Evolutionary conservation across 73 alveolate species (phyloP), one percentile per base, ranked within the genome.

Genomic region (Paramecium primaurelia): DNA sequence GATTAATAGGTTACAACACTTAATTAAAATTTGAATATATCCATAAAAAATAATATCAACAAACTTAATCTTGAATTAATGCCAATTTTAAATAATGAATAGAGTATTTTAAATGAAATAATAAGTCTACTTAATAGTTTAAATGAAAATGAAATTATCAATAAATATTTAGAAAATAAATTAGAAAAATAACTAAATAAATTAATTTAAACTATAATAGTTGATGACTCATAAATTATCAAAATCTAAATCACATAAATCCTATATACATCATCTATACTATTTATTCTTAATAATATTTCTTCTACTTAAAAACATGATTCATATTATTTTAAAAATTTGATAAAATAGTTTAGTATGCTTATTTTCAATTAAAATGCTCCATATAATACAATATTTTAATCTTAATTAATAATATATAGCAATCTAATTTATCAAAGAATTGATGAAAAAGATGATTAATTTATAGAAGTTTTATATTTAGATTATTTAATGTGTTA

Each of bases 401-500:
- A 73, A 73, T 73, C 34, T 4, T 73, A 73, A 22, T 18, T 73
- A 73, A 16, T 40, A 0, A 12, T 30, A 37, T 37, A 30, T 14
- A 32, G 42, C 2, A 25, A 73, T 11, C 34, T 38, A 36, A 37
- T 37, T 36, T 37, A 37, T 20, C n/a, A 20, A 36, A 5, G 34
- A 1, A 73, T 73, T 18, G 68, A 73, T 12, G 59, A 37, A 6
- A 44, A 73, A 36, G 64, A 73, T 28, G 47, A 73, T 73, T 10
- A 20, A 38, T 73, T 73, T 73, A 10, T 73, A 36, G 37, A 73
- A 12, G 59, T 73, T 8, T 36, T 20, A 32, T 73, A 73, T 37
- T 73, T 73, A 73, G 87, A 73, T 73, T 73, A 73, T 73, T 34
- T 37, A 10, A 37, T 73, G 34, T 73, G 87, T 34, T 73, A 37